Percentiles rank a stretch among this genome's conserved stretches.
phyloP scores from a whole-genome alignment of 2,329 filamentous ascomycete genomes.

The Sarocladium oryzae region DNA sequence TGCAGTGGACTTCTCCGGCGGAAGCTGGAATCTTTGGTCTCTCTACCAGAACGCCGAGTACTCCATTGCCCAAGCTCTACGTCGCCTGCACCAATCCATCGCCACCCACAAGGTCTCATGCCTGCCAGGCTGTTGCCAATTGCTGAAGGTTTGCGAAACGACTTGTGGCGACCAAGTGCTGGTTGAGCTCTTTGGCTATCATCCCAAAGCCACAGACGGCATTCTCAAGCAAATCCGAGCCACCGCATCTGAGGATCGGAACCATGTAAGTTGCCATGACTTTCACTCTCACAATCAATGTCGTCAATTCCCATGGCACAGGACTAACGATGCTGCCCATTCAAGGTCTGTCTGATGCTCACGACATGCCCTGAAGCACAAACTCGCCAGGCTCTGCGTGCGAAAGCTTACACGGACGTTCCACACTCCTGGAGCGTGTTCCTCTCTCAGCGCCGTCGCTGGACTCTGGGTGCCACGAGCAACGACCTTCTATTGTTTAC shows the following conservation, averaged over 20 bases:
- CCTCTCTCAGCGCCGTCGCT: conserved; percentile 22
- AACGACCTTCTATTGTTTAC: conserved; percentile 18
- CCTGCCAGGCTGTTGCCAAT: conserved; percentile 18
- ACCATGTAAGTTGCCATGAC: conserved; percentile 13
- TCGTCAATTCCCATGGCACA: background rate
- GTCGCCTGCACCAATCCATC: conserved; percentile 19
- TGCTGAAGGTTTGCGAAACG: conserved; percentile 18
- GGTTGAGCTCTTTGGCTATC: conserved; percentile 18
- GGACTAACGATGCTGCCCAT: background rate
- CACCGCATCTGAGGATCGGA: conserved; percentile 19
- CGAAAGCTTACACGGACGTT: conserved; percentile 33
- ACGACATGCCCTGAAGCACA: conserved; percentile 25
- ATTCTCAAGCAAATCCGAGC: conserved; percentile 19
- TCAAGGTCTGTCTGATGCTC: conserved; percentile 18
- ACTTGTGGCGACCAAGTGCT: conserved; percentile 18
- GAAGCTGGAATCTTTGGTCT: conserved; percentile 20
- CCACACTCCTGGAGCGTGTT: conserved; percentile 33
- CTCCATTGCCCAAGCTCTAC: conserved; percentile 19
- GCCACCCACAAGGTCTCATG: conserved; percentile 20
- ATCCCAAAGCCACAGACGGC: conserved; percentile 16
- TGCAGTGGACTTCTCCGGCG: conserved; percentile 18
- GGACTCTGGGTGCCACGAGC: conserved; percentile 21
- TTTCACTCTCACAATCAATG: background rate
- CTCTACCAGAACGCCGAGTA: conserved; percentile 21
- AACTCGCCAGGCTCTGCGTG: conserved; percentile 33